Conservation (phyloP, 2,329 filamentous ascomycete genomes). For the Proliferodiscus dingleyae region DNA sequence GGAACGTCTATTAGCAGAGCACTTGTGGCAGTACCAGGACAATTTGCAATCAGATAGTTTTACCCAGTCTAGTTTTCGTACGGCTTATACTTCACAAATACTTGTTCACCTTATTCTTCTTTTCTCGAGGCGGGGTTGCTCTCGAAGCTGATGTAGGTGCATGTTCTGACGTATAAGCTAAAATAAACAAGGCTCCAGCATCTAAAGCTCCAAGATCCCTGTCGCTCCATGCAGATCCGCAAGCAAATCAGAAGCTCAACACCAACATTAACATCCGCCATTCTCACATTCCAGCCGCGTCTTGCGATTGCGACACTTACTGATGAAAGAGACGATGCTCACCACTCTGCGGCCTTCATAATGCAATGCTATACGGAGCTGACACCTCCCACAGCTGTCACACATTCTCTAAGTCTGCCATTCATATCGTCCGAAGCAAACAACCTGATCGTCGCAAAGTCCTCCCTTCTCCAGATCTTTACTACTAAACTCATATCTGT, state of each 20-base stretch:
- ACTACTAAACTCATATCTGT: conserved; percentile 62
- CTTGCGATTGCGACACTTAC: neutral
- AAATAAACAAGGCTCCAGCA: conserved; percentile 10
- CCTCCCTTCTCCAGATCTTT: conserved; percentile 90
- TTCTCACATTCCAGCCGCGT: neutral
- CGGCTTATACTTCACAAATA: too few species aligned
- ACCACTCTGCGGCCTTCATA: conserved; percentile 18
- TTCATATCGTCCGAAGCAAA: conserved; percentile 70
- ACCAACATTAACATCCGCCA: neutral
- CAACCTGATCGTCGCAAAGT: conserved; percentile 88
- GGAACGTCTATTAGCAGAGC: conserved; percentile 7
- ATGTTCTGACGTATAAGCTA: conserved; percentile 15
- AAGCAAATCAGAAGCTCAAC: neutral
- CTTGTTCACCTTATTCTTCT: too few species aligned
- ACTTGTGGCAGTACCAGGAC: neutral
- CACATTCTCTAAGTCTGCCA: conserved; percentile 74
- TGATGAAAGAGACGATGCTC: conserved; percentile 12
- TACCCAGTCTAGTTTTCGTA: too few species aligned
- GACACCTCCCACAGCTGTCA: conserved; percentile 88
- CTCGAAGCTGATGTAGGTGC: neutral
- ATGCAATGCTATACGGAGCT: conserved; percentile 99
- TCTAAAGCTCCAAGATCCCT: neutral
- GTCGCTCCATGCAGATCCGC: neutral
- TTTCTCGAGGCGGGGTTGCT: too few species aligned
- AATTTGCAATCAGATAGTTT: neutral